Conservation (phyloP, 2,329 filamentous ascomycete genomes). For the Pseudocercospora musae region DNA sequence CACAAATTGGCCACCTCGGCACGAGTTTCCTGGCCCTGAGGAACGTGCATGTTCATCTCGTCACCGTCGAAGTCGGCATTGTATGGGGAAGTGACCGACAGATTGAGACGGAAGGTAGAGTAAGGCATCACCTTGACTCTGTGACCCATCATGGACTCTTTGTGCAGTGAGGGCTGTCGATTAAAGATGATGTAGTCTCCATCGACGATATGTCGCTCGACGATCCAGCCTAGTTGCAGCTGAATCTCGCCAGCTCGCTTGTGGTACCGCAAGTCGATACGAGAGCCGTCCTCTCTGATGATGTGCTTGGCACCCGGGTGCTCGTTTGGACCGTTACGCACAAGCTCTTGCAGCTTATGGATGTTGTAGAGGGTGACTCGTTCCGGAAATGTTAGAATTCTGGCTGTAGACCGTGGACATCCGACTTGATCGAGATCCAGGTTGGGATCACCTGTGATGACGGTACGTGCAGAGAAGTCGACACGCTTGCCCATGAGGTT, state of each 20-base stretch:
- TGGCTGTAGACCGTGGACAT: slow-evolving; percentile 88
- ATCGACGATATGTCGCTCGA: slow-evolving; percentile 92
- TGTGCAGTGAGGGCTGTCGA: slow-evolving; percentile 97
- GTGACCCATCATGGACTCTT: slow-evolving; percentile 99
- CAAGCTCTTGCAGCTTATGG: slow-evolving; percentile 79
- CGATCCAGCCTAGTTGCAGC: slow-evolving; percentile 95
- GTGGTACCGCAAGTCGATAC: slow-evolving; percentile 92
- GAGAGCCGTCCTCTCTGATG: slow-evolving; percentile 85
- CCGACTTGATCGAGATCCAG: slow-evolving; percentile 95
- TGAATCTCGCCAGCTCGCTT: slow-evolving; percentile 82
- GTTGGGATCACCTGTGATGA: slow-evolving; percentile 98
- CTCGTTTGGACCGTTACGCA: slow-evolving; percentile 89
- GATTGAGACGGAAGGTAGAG: slow-evolving; percentile 94
- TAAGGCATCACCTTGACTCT: slow-evolving; percentile 97
- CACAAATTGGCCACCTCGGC: slow-evolving; percentile 92
- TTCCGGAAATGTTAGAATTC: slow-evolving; percentile 92
- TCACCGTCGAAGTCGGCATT: slow-evolving; percentile 99
- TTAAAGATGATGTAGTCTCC: slow-evolving; percentile 99
- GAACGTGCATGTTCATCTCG: slow-evolving; percentile 99
- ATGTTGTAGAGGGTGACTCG: slow-evolving; percentile 98
- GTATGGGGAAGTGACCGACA: slow-evolving; percentile 97
- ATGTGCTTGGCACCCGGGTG: slow-evolving; percentile 97
- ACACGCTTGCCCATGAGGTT: slow-evolving; percentile 99
- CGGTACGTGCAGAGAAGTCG: slow-evolving; percentile 97
- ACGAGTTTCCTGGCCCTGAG: slow-evolving; percentile 93